A percentile compares a stretch with the other conserved stretches of the same genome.
Evolutionary conservation across 2,329 filamentous ascomycete genomes (phyloP).

Genomic region (Beauveria sp.): DNA sequence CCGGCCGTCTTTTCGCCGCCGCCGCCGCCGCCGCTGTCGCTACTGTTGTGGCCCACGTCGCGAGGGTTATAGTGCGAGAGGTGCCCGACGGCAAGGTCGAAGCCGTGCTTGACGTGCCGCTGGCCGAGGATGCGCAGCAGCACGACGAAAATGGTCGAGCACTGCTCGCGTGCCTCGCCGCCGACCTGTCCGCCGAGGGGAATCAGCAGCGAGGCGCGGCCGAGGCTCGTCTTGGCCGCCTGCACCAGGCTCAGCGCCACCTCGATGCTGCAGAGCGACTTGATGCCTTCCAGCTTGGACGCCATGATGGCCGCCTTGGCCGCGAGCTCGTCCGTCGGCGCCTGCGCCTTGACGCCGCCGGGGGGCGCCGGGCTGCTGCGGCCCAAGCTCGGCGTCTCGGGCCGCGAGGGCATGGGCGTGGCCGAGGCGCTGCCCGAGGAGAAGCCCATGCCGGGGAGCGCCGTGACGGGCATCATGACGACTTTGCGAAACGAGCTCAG

Average conservation of each 20-base stretch:
- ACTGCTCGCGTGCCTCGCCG: constrained; percentile 79
- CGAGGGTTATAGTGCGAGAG: constrained; percentile 86
- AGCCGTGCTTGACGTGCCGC: constrained; percentile 84
- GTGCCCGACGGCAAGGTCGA: constrained; percentile 86
- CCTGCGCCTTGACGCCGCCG: constrained; percentile 57
- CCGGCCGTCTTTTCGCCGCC: constrained; percentile 44
- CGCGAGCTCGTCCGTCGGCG: constrained; percentile 82
- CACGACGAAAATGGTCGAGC: constrained; percentile 78
- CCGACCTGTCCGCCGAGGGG: constrained; percentile 71
- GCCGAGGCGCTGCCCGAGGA: constrained; percentile 40
- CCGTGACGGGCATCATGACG: constrained; percentile 97
- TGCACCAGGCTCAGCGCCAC: constrained; percentile 86
- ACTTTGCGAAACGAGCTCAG: constrained; percentile 96
- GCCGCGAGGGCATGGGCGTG: constrained; percentile 36
- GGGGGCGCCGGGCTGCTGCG: constrained; percentile 32
- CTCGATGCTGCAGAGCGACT: constrained; percentile 91
- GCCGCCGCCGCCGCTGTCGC: constrained; percentile 26
- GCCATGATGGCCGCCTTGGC: constrained; percentile 98
- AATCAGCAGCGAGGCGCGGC: constrained; percentile 77
- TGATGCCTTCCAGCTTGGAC: constrained; percentile 86
- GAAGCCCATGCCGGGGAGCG: constrained; percentile 61
- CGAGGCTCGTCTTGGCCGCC: constrained; percentile 77
- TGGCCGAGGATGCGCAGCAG: constrained; percentile 78
- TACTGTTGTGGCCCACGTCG: constrained; percentile 58
- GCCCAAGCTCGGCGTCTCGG: constrained; percentile 40